These are phyloP conservation scores for Hyphodiscus hymeniophilus DNA, from an alignment of 495 filamentous ascomycete genomes.

Conservation along the genomic window DNA sequence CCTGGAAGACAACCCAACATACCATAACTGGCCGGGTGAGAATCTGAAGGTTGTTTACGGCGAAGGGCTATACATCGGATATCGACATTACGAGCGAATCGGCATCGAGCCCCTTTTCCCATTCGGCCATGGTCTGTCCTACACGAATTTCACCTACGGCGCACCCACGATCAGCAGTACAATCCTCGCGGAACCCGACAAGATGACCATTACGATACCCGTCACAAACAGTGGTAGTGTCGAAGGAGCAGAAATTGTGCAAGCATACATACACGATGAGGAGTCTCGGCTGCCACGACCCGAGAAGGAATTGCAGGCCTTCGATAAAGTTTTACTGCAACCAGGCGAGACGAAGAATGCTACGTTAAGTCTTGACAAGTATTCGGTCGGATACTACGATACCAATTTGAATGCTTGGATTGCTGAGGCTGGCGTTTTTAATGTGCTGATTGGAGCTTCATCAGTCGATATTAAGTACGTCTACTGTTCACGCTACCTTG, in stretches of 20 bases:
- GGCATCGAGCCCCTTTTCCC: conserved; percentile 59
- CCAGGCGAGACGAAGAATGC: conserved; percentile 62
- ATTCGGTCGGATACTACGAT: conserved; percentile 77
- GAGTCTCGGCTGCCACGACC: conserved; percentile 53
- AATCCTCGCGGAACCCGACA: conserved; percentile 42
- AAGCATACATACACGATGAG: conserved; percentile 61
- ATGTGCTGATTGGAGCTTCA: conserved; percentile 51
- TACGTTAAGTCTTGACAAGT: conserved; percentile 58
- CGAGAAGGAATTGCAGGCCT: conserved; percentile 70
- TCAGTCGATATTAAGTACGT: conserved; percentile 32
- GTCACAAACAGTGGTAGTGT: conserved; percentile 61
- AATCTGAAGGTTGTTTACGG: conserved; percentile 71
- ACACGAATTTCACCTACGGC: conserved; percentile 67
- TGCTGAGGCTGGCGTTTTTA: conserved; percentile 67
- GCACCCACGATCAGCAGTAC: conserved; percentile 42
- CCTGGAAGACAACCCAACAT: conserved; percentile 73
- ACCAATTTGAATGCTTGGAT: conserved; percentile 63
- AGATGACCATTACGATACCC: conserved; percentile 50
- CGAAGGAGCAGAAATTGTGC: conserved; percentile 67
- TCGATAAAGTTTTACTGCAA: conserved; percentile 66
- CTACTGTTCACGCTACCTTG: background rate
- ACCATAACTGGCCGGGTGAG: conserved; percentile 78
- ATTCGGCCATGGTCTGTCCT: conserved; percentile 79
- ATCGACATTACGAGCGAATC: conserved; percentile 73
- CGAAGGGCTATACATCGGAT: conserved; percentile 78